Evolutionary conservation across 2,329 filamentous ascomycete species (phyloP), one percentile per base, ranked within the genome.

Genomic region (Exophiala lecanii-corni): DNA sequence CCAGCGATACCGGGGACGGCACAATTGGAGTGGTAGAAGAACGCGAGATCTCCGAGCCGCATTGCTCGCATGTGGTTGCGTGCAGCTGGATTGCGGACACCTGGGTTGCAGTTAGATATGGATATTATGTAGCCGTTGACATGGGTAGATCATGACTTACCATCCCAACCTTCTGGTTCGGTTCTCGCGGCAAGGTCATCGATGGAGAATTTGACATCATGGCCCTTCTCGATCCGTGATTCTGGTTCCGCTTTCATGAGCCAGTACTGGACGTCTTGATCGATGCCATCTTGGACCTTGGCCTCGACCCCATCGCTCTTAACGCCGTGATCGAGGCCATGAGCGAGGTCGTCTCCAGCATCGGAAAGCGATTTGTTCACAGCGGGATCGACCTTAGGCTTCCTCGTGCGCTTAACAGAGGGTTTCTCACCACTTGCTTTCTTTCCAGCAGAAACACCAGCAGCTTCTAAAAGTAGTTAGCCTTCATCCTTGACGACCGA

Each of bases 1-100:
- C 89, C 89, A 1, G 83, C 88, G 36, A 97, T 88, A 2, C 86
- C 91, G 0, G 89, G 89, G 17, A 83, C 78, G 62, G 94, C 94
- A 67, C 86, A 92, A 58, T 92, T 94, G 35, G 86, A 94, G 66
- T 96, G 91, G 62, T 97, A 97, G 69, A 98, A 97, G 69, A 98
- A 97, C 18, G 89, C 89, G 21, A 89, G 73, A 60, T 98, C 92
- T 38, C 89, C 89, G 43, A 82, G 81, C 57, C 86, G 89, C 92
- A 98, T 98, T 6, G 81, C 78, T 20, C 86, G 79, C 68, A 98
- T 82, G 61, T 96, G 88, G 59, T 96, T 97, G 18, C 87, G 80
- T 5, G 91, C 91, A 66, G 62, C 40, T 3, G 36, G 13, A 30
- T 55, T 57, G 28, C 48, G 55, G 15, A 55, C 50, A 35, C 48